These are phyloP conservation scores for Euphorbia pulcherrima DNA, from an alignment of 345 rosid species.

Conservation along the genomic window DNA sequence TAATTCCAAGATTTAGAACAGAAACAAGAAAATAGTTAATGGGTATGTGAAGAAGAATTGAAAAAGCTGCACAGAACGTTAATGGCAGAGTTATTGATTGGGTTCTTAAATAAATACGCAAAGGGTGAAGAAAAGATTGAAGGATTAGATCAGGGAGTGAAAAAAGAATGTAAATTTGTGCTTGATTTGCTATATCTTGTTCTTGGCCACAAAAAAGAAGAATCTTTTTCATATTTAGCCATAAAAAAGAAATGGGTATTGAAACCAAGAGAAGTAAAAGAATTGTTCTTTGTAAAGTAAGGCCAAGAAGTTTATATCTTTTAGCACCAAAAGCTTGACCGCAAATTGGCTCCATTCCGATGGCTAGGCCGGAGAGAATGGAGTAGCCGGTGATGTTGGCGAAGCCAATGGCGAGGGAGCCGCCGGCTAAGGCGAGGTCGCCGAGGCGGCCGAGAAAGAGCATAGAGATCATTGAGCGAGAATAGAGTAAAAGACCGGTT, in stretches of 20 bases:
- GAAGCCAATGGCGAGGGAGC: slow-evolving; percentile 41
- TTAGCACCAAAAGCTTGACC: slow-evolving; percentile 52
- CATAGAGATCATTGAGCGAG: slow-evolving; percentile 54
- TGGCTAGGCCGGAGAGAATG: slow-evolving; percentile 73
- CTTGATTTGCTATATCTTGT: slow-evolving; percentile 29
- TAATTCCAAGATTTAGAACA: slow-evolving; percentile 35
- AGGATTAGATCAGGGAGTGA: slow-evolving; percentile 42
- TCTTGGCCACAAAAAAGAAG: slow-evolving; percentile 43
- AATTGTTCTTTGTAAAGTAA: slow-evolving; percentile 38
- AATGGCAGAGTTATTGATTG: slow-evolving; percentile 63
- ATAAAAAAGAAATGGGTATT: slow-evolving; percentile 36
- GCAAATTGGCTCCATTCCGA: slow-evolving; percentile 49
- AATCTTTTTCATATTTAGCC: slow-evolving; percentile 37
- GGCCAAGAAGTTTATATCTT: slow-evolving; percentile 28
- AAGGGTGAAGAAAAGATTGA: slow-evolving; percentile 43
- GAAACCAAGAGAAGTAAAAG: slow-evolving; percentile 37
- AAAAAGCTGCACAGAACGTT: slow-evolving; percentile 52
- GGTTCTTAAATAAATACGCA: slow-evolving; percentile 39
- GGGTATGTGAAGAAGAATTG: slow-evolving; percentile 66
- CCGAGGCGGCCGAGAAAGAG: slow-evolving; percentile 50
- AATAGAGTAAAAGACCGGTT: slow-evolving; percentile 40
- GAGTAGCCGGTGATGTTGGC: too few relatives aligned
- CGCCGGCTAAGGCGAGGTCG: slow-evolving; percentile 41
- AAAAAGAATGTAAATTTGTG: slow-evolving; percentile 33
- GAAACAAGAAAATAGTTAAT: slow-evolving; percentile 41